Percentiles rank a stretch among this genome's conserved stretches.
These are phyloP conservation scores for Grosmannia serpens DNA, from an alignment of 2,329 filamentous ascomycete species.

Conservation along the genomic window DNA sequence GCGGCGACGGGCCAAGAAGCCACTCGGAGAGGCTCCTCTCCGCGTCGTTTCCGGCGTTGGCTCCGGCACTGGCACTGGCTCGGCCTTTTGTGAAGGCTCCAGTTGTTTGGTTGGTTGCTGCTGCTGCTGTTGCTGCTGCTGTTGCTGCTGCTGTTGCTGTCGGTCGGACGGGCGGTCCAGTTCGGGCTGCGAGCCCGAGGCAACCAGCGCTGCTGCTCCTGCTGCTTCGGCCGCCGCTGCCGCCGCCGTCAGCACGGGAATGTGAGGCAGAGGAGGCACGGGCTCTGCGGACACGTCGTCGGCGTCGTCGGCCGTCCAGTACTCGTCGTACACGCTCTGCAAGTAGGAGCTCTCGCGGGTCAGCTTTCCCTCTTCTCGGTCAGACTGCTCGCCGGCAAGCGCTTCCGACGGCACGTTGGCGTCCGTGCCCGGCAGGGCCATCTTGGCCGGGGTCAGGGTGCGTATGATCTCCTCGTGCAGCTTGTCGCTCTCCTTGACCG, in stretches of 20 bases:
- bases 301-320: constrained; percentile 43
- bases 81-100: too few relatives aligned
- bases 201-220: not conserved
- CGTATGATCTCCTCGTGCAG: constrained; percentile 65
- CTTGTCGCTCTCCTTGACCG: constrained; percentile 58
- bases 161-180: not conserved
- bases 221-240: not conserved
- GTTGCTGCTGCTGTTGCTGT: not conserved
- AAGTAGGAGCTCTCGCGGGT: constrained; percentile 50
- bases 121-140: not conserved
- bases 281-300: not conserved
- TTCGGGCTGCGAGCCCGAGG: too few relatives aligned
- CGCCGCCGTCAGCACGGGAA: not conserved
- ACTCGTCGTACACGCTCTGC: constrained; percentile 55
- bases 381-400: not conserved
- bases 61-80: not conserved
- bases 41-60: not conserved
- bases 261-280: not conserved
- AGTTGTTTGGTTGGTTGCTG: too few relatives aligned
- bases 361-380: not conserved
- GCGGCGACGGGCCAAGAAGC: constrained; percentile 14
- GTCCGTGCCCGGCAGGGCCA: constrained; percentile 6
- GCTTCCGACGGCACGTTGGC: constrained; percentile 1
- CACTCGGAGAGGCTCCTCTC: not conserved
- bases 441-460: constrained; percentile 44